phyloP scores from a whole-genome alignment of 768 basidiomycete genomes.

The Inosperma sp. region DNA sequence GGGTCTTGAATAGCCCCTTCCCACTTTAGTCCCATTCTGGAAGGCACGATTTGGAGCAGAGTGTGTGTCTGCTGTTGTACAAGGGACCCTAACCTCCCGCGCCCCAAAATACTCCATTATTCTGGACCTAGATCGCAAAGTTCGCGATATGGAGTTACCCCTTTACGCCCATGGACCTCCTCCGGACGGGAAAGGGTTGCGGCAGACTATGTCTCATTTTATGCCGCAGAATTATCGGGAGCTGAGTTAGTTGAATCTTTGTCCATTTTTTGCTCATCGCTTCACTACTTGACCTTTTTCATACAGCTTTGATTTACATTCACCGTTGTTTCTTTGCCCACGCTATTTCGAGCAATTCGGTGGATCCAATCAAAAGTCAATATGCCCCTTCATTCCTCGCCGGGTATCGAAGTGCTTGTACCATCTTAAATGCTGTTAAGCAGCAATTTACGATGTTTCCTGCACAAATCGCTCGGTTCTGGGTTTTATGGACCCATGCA shows the following conservation, averaged over 20 bases:
- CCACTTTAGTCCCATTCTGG: constrained; percentile 65
- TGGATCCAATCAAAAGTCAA: constrained; percentile 63
- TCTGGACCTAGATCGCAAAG: constrained; percentile 60
- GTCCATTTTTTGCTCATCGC: background rate
- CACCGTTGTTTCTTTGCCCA: constrained; percentile 77
- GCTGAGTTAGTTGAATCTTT: constrained; percentile 44
- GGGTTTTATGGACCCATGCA: constrained; percentile 70
- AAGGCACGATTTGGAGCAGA: constrained; percentile 65
- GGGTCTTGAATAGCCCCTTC: no score
- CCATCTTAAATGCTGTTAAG: constrained; percentile 46
- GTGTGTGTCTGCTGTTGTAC: constrained; percentile 63
- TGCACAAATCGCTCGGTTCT: constrained; percentile 57
- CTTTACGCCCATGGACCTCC: constrained; percentile 51
- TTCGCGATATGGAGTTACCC: constrained; percentile 65
- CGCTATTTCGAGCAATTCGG: constrained; percentile 58
- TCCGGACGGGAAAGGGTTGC: constrained; percentile 46
- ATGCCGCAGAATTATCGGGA: constrained; percentile 75
- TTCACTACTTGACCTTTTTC: background rate
- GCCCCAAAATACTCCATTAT: constrained; percentile 60
- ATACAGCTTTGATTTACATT: constrained; percentile 61
- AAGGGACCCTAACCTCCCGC: constrained; percentile 60
- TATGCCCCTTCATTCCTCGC: constrained; percentile 66
- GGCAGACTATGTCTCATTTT: constrained; percentile 65
- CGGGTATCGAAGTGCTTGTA: constrained; percentile 63
- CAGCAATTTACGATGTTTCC: constrained; percentile 50